Base-by-base conservation (phyloP, 371 early-diverging fungal genomes). In the Syncephalastrum sp. region DNA sequence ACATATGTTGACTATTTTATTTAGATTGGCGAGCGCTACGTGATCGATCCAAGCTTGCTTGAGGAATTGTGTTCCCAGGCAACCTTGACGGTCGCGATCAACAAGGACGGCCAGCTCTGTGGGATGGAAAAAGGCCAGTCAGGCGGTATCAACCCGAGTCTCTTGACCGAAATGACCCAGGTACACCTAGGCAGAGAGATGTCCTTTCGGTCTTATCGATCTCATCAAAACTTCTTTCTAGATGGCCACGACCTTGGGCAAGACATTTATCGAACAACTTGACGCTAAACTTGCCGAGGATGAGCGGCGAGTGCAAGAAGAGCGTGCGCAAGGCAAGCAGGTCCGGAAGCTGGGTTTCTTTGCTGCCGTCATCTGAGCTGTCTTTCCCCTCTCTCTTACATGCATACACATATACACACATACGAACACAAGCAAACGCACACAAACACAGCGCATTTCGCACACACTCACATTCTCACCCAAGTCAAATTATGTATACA, bases 1-100 rank as follows among this genome's bases (percentile, higher is more conserved):
- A 6, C 12, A 42, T 12, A 6, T 29, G 2, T 33, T 27, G 17
- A 19, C 21, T 16, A 47, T 14, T 17, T 15, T n/a, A 4, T 33
- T 4, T 74, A 90, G 90, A 88, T 95, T 58, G 95, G 93, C 7
- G 66, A 83, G 16, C 77, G 89, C 41, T 89, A 90, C 68, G 82
- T 95, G 19, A 81, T 94, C 13, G 98, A 97, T 69, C 90, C 95
- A 2, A 85, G 91, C 2, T 83, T 86, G 12, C 69, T 90, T 54
- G 98, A 97, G 68, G 98, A 96, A 65, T 69, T 87, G 10, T 91
- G 92, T 49, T 79, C 96, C 13, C 82, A 86, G 52, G 89, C 90
- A 0, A 83, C 82, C 54, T 62, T 96, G n/a, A 81, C 85, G 4
- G 89, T 96, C 2, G 87, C 87, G 12, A 91, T 96, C 38, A 94